These are phyloP conservation scores for Lophiotrema nucula DNA, from an alignment of 495 filamentous ascomycete species.

Conservation along the genomic window DNA sequence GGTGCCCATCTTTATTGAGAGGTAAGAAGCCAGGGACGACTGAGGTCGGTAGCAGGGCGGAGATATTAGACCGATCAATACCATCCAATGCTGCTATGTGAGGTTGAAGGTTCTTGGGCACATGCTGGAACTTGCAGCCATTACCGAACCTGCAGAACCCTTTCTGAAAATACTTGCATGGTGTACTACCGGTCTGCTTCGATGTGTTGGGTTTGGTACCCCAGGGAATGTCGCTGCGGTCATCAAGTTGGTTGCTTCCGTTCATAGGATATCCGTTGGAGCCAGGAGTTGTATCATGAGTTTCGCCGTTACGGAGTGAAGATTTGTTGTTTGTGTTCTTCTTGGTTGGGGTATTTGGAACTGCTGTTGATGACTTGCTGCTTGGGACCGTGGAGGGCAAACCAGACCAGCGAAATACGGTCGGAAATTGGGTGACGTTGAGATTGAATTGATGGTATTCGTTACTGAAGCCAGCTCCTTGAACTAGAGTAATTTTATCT, in stretches of 20 bases:
- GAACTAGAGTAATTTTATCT: slow-evolving; percentile 55
- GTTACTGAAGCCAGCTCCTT: slow-evolving; percentile 34
- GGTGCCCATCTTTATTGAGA: slow-evolving; percentile 32
- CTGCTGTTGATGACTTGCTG: neutral
- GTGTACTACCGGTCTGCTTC: neutral
- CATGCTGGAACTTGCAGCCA: slow-evolving; percentile 32
- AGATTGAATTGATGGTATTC: slow-evolving; percentile 36
- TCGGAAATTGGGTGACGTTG: slow-evolving; percentile 35
- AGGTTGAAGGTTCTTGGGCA: neutral
- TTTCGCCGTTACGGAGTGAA: too few species aligned
- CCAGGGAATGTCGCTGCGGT: slow-evolving; percentile 15
- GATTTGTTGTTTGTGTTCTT: too few species aligned
- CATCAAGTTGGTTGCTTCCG: too few species aligned
- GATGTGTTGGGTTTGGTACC: neutral
- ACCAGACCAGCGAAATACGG: slow-evolving; percentile 33
- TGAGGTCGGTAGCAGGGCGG: slow-evolving; percentile 3
- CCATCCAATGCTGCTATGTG: neutral
- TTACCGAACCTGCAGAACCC: slow-evolving; percentile 36
- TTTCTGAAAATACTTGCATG: slow-evolving; percentile 36
- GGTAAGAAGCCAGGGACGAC: slow-evolving; percentile 29
- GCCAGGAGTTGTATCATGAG: too few species aligned
- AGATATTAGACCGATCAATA: slow-evolving; percentile 2
- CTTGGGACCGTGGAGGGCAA: slow-evolving; percentile 1
- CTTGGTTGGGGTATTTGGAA: neutral
- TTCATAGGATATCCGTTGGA: too few species aligned